Conservation (phyloP, 139 green algal species). For the Pseudopediastrum boryanum region DNA sequence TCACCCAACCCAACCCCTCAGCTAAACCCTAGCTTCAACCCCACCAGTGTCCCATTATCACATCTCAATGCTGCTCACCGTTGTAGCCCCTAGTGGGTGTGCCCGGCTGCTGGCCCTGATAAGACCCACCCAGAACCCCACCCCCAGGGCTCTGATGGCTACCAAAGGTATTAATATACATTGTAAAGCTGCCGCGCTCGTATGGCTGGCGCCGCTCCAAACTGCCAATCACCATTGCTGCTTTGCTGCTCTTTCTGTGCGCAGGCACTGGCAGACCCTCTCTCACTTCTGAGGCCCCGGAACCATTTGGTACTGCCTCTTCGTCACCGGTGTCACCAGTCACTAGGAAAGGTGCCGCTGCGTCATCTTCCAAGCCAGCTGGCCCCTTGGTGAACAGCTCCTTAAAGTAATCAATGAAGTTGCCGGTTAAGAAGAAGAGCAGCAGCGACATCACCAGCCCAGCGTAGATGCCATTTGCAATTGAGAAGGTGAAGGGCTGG, state of each 20-base stretch:
- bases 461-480: slow-evolving; percentile 55
- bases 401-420: slow-evolving; percentile 11
- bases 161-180: slow-evolving; percentile 39
- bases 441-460: slow-evolving; percentile 31
- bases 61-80: slow-evolving; percentile 9
- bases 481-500: slow-evolving; percentile 61
- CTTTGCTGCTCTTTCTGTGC: too few relatives aligned
- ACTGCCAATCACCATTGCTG: neutral
- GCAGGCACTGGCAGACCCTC: neutral
- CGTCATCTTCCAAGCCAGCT: neutral
- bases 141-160: neutral
- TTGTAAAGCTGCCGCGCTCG: slow-evolving; percentile 34
- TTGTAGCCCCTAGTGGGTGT: slow-evolving; percentile 16
- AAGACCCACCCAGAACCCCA: neutral
- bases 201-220: neutral
- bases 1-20: too few relatives aligned
- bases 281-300: neutral
- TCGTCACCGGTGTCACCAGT: neutral
- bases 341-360: too few relatives aligned
- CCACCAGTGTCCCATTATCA: neutral
- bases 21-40: neutral
- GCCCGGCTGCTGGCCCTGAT: neutral
- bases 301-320: neutral
- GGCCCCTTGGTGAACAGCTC: neutral
- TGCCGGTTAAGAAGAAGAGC: slow-evolving; percentile 29